Evolutionary conservation across 2,329 filamentous ascomycete species (phyloP).

Genomic region (Colletotrichum scovillei): DNA sequence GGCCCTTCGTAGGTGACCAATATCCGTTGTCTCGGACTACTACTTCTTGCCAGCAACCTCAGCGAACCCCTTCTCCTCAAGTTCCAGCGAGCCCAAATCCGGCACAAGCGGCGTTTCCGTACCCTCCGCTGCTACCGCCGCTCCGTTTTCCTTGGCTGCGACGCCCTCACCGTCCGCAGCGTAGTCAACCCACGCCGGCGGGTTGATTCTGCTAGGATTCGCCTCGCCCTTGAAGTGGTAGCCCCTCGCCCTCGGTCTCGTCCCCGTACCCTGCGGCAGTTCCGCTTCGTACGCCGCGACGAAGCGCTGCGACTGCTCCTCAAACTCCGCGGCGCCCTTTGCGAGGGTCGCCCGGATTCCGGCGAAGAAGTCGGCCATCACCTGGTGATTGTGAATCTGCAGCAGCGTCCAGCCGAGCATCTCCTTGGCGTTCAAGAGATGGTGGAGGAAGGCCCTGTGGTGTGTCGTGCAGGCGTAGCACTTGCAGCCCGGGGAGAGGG

Average conservation of each 20-base stretch:
- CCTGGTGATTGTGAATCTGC: conserved; percentile 89
- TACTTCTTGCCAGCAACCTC: conserved; percentile 44
- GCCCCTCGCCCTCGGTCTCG: conserved; percentile 82
- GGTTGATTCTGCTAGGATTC: conserved; percentile 74
- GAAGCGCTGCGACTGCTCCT: conserved; percentile 58
- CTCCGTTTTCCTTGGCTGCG: conserved; percentile 33
- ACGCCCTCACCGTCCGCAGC: conserved; percentile 34
- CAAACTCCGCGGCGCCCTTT: conserved; percentile 68
- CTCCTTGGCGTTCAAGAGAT: conserved; percentile 89
- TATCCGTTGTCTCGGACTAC: background rate
- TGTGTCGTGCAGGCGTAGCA: conserved; percentile 90
- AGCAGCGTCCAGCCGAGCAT: conserved; percentile 97
- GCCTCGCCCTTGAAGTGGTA: conserved; percentile 83
- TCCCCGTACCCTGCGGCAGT: conserved; percentile 79
- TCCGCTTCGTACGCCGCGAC: conserved; percentile 71
- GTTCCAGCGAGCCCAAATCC: conserved; percentile 57
- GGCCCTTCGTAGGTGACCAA: background rate
- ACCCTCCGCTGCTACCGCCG: conserved; percentile 51
- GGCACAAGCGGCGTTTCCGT: conserved; percentile 62
- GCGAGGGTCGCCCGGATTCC: conserved; percentile 75
- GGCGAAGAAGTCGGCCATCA: conserved; percentile 79
- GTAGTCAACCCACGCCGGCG: conserved; percentile 73
- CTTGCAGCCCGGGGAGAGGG: conserved; percentile 72
- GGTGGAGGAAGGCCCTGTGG: conserved; percentile 87
- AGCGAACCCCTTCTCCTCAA: conserved; percentile 69